Conservation (phyloP, 441 rosid genomes). For the Corymbia calophylla region DNA sequence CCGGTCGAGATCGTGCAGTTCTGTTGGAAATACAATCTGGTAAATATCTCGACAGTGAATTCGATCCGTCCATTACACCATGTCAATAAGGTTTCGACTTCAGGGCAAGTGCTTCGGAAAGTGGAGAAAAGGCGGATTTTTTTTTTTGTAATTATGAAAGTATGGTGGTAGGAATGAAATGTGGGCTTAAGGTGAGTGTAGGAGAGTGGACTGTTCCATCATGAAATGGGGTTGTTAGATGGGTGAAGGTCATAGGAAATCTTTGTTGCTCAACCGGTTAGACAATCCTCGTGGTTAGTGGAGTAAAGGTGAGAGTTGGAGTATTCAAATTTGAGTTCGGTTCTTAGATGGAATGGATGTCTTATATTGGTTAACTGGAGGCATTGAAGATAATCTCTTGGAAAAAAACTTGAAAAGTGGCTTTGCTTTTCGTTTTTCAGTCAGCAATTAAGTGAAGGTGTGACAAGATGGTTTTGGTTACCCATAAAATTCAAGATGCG, state of each 20-base stretch:
- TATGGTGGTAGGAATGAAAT: background rate
- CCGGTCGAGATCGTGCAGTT: slow-evolving; percentile 10
- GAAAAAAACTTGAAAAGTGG: background rate
- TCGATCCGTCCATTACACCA: background rate
- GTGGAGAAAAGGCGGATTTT: background rate
- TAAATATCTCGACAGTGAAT: background rate
- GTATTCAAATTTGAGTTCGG: background rate
- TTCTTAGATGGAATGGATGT: background rate
- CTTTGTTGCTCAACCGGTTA: background rate
- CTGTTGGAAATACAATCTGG: slow-evolving; percentile 5
- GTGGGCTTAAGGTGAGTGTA: background rate
- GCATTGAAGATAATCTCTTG: fast-evolving
- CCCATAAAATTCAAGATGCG: background rate
- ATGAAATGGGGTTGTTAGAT: background rate
- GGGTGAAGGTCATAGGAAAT: background rate
- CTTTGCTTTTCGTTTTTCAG: background rate
- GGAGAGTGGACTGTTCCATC: background rate
- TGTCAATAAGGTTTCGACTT: background rate
- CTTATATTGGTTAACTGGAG: background rate
- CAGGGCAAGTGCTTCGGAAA: background rate
- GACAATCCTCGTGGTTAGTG: background rate
- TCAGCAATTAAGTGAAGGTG: background rate
- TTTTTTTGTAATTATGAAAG: background rate
- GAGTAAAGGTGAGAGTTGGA: background rate
- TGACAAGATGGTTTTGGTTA: background rate